Evolutionary conservation across 2,329 filamentous ascomycete genomes (phyloP).

Genomic region (Trichophyton schoenleinii): DNA sequence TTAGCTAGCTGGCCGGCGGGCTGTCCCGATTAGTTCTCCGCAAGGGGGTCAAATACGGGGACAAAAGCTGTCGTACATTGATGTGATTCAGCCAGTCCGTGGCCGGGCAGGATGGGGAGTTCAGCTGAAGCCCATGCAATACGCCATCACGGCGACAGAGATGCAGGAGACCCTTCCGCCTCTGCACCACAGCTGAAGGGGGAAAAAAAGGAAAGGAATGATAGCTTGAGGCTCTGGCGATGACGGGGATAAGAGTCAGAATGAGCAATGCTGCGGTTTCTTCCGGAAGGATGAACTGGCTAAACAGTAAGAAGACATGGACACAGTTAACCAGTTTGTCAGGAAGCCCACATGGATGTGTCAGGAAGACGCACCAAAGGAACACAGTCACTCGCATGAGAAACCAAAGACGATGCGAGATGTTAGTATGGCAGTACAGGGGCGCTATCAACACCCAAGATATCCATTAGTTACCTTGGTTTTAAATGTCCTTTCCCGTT

Average conservation of each 20-base stretch:
- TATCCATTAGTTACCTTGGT: no score
- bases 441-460: no score
- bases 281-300: neutral
- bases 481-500: no score
- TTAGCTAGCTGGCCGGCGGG: neutral
- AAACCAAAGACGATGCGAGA: no score
- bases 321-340: no score
- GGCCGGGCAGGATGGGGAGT: neutral
- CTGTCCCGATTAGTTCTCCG: neutral
- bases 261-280: neutral
- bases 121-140: neutral
- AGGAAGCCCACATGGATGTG: neutral
- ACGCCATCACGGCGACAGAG: no score
- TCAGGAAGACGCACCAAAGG: neutral
- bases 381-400: no score
- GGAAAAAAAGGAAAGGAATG: no score
- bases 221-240: neutral
- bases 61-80: neutral
- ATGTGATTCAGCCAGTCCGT: neutral
- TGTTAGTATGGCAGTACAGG: no score
- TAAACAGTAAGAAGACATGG: no score
- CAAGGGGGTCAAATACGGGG: no score
- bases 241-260: neutral
- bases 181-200: neutral
- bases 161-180: neutral